Evolutionary conservation across 306 rosid species (phyloP), one percentile per base, ranked within the genome.

Genomic region (Sicyos baderoa): DNA sequence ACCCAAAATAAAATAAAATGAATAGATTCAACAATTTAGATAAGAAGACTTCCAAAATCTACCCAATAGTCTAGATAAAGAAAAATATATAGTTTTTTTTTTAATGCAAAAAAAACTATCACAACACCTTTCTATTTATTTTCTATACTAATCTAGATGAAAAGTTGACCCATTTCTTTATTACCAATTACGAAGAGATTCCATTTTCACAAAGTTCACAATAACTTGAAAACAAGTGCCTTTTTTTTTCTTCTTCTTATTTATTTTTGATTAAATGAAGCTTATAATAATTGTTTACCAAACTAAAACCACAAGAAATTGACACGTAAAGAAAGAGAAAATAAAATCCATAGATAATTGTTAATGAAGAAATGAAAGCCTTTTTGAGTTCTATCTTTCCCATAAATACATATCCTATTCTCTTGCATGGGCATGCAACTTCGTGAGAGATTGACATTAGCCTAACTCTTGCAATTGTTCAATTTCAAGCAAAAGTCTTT

Each of bases 391-490:
- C 11, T 50, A 51, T 44, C 72, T 79, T 51, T 40, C 9, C 17
- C 21, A 68, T 51, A 23, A 49, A 23, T 25, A 69, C 15, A 50
- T 17, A 17, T 15, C 25, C 67, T 48, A 7, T 57, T 61, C 44
- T 67, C 23, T 73, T 57, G 71, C 77, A 71, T 74, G 72, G 74
- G 75, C 85, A 73, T 81, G 79, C 72, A 55, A 9, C 13, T 40
- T 7, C 15, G 40, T 9, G 7, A 79, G 77, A 78, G 66, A 57
- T 40, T 58, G 82, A 79, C 81, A 74, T 79, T 8, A 76, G 81
- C 86, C 90, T 81, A 86, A 81, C 80, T 79, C 66, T 77, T 57
- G 75, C 55, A 55, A 55, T 45, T 71, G 55, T 21, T 71, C 54
- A 17, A 17, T 52, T 40, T 44, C 44, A 66, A 70, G 37, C 52